phyloP scores from a whole-genome alignment of 352 stramenopile genomes.

The Peronosclerospora sorghi region DNA sequence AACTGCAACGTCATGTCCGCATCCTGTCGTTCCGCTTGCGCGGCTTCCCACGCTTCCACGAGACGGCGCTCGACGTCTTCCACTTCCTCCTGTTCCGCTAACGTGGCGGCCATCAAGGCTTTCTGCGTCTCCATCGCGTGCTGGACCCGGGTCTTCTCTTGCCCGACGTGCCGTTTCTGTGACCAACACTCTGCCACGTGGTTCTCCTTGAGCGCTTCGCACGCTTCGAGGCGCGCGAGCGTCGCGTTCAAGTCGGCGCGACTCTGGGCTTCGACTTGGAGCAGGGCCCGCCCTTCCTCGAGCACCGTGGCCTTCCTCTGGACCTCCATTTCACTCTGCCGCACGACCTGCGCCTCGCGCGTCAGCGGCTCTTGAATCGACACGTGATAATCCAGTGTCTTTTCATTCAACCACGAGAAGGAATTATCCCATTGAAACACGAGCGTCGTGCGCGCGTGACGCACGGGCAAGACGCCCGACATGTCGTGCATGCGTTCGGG shows the following conservation, averaged over 20 bases:
- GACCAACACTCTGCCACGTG: slow-evolving; percentile 21
- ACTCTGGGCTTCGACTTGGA: slow-evolving; percentile 23
- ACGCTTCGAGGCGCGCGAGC: slow-evolving; percentile 25
- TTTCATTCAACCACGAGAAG: slow-evolving; percentile 79
- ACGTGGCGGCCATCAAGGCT: slow-evolving; percentile 19
- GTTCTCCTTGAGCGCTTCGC: slow-evolving; percentile 25
- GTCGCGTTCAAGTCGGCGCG: slow-evolving; percentile 28
- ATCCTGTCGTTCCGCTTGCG: slow-evolving; percentile 40
- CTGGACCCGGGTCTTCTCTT: slow-evolving; percentile 32
- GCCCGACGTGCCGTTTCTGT: slow-evolving; percentile 23
- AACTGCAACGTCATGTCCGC: slow-evolving; percentile 61
- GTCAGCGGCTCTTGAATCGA: slow-evolving; percentile 53
- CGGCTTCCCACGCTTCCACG: slow-evolving; percentile 23
- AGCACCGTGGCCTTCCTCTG: slow-evolving; percentile 16
- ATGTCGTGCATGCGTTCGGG: slow-evolving; percentile 43
- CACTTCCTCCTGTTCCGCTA: slow-evolving; percentile 44
- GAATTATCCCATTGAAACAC: slow-evolving; percentile 74
- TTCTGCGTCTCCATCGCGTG: slow-evolving; percentile 53
- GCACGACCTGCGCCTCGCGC: slow-evolving; percentile 22
- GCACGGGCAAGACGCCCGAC: slow-evolving; percentile 36
- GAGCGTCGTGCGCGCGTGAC: slow-evolving; percentile 28
- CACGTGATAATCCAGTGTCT: slow-evolving; percentile 79
- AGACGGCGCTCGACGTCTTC: slow-evolving; percentile 30
- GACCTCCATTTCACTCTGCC: slow-evolving; percentile 21
- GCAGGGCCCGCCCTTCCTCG: slow-evolving; percentile 18